Evolutionary conservation across 2,329 filamentous ascomycete genomes (phyloP), one percentile per base, ranked within the genome.

Genomic region (Apiospora marii): DNA sequence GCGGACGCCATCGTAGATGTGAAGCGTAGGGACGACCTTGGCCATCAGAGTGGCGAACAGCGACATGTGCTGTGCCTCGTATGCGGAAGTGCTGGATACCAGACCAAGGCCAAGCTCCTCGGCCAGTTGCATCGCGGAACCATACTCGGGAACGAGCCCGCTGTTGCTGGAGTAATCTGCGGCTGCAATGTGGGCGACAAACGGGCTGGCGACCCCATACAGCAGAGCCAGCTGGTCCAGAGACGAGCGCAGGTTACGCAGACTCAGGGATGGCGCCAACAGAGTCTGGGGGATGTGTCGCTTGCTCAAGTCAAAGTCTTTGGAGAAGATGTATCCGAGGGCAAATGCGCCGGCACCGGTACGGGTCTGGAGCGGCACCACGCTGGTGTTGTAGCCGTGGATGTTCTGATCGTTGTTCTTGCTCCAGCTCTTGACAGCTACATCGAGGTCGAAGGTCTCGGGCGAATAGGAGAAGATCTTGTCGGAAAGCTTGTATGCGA

Each of bases 401-500:
- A 92, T 91, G 85, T 99, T 99, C 81, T 88, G 87, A 80, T 94
- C 92, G 74, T 89, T 86, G 74, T 90, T 85, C 41, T 85, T 83
- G 69, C 90, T 88, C 96, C 96, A 99, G 77, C 90, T 84, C 82
- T 92, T 93, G 71, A 94, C 92, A 67, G 95, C 94, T 74, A 92
- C 84, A 82, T 98, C 96, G 75, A 99, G 89, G 81, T 97, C 94
- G 80, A 98, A 98, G 19, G 94, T 93, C 80, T 97, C 94, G 41
- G 95, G 94, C 3, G 96, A 98, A 87, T 97, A 98, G 72, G 95
- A 93, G 86, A 98, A 99, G 85, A 98, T 92, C 88, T 97, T 98
- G 87, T 98, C 95, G 72, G 96, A 98, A 74, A 99, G 89, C 75
- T 94, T 90, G 85, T 98, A 99, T 74, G 96, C 94, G 76, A 98